A percentile compares a stretch with the other conserved stretches of the same genome.
phyloP scores from a whole-genome alignment of 1,139 yeast genomes.

The Sugiyamaella castrensis region DNA sequence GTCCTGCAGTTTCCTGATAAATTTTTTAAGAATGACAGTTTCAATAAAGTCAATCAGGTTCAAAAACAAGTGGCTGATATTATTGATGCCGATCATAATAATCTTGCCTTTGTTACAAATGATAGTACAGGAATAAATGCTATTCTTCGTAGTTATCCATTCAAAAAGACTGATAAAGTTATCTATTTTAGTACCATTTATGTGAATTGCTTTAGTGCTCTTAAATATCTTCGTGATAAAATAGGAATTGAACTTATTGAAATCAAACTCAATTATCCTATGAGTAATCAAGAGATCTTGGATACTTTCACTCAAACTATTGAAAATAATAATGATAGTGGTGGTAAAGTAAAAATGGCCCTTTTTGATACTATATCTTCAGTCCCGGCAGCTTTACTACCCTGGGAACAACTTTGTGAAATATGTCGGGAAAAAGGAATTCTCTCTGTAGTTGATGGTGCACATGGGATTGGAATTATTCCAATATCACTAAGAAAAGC shows the following conservation, averaged over 20 bases:
- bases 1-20: conserved; percentile 15
- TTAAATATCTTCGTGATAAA: conserved; percentile 46
- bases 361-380: conserved; percentile 63
- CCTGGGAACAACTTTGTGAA: conserved; percentile 50
- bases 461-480: conserved; percentile 63
- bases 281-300: conserved; percentile 48
- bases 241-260: conserved; percentile 46
- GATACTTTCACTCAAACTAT: conserved; percentile 41
- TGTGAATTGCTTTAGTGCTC: conserved; percentile 55
- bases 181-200: conserved; percentile 54
- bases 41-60: conserved; percentile 34
- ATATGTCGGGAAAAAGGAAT: conserved; percentile 49
- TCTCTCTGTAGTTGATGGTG: conserved; percentile 65
- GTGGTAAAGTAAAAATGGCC: conserved; percentile 40
- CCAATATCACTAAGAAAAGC: conserved; percentile 46
- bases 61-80: conserved; percentile 41
- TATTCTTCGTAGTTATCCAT: conserved; percentile 53
- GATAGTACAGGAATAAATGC: conserved; percentile 64
- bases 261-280: conserved; percentile 50
- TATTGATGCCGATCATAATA: conserved; percentile 44
- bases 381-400: conserved; percentile 60
- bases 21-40: conserved; percentile 32
- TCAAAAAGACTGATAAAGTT: conserved; percentile 54
- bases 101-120: conserved; percentile 52
- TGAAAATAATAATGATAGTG: conserved; percentile 17